These are phyloP conservation scores for Jaapia argillacea DNA, from an alignment of 768 basidiomycete genomes.

Conservation along the genomic window DNA sequence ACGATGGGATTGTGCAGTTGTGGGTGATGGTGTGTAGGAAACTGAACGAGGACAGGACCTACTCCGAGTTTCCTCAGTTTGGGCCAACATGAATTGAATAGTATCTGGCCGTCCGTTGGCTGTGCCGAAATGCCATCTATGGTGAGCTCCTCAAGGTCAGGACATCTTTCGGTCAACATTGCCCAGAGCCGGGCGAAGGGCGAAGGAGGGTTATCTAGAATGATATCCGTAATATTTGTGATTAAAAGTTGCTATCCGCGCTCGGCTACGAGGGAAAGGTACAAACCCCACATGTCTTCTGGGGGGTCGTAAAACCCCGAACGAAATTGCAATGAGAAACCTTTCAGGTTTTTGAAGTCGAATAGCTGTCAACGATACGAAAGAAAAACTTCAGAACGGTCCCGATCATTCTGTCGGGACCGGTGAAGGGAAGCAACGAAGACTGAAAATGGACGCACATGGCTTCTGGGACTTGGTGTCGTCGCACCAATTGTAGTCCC, in stretches of 20 bases:
- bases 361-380: slow-evolving; percentile 38
- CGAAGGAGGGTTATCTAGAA: too few species aligned
- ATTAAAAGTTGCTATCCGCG: too few species aligned
- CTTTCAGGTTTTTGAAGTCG: slow-evolving; percentile 51
- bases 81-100: slow-evolving; percentile 61
- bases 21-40: too few species aligned
- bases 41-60: slow-evolving; percentile 57
- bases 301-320: slow-evolving; percentile 53
- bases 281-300: slow-evolving; percentile 44
- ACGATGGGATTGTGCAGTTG: slow-evolving; percentile 37
- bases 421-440: background rate
- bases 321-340: slow-evolving; percentile 53
- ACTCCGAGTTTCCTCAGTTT: slow-evolving; percentile 47
- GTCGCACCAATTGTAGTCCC: slow-evolving; percentile 52
- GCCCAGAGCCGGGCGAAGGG: slow-evolving; percentile 50
- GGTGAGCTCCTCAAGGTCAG: slow-evolving; percentile 53
- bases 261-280: background rate
- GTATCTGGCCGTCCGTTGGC: slow-evolving; percentile 43
- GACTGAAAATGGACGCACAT: slow-evolving; percentile 33
- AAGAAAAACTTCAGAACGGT: background rate
- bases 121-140: slow-evolving; percentile 43
- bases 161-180: slow-evolving; percentile 59
- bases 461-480: slow-evolving; percentile 47
- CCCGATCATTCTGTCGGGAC: background rate
- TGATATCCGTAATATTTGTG: too few species aligned